Base-by-base conservation (phyloP, 2,329 filamentous ascomycete species). In the Cadophora malorum region DNA sequence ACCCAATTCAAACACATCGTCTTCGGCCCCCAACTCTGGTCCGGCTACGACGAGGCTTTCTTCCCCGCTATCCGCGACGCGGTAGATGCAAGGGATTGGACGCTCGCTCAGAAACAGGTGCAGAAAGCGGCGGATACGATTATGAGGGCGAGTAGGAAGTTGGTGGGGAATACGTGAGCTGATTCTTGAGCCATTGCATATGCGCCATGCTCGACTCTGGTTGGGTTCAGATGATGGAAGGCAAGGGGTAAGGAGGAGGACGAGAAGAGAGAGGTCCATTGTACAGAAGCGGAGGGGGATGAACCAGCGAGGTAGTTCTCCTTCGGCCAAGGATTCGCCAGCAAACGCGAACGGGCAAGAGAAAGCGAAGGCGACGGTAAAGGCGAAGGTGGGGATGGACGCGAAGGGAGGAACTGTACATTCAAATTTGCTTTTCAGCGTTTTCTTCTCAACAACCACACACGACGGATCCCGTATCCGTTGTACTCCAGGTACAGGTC, bases 1-100 rank as follows among this genome's bases (percentile, higher is more conserved):
- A 92, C 91, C 5, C 96, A 98, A 80, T 99, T 94, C 84, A 97
- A 96, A 79, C 96, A 97, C 79, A 86, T 96, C 76, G 82, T 99
- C 66, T 97, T 94, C 77, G 95, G 92, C 1, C 96, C 96, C 0
- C 88, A 93, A 75, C 82, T 88, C 2, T 94, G 93, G 90, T 90
- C 89, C 41, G 88, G 86, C 47, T 86, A 90, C 72, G 86, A 91
- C 38, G 86, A 86, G 66, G 86, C 86, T 0, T 87, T 87, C 70
- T 96, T 96, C 80, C 95, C 95, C 0, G 90, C 90, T n/a, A 91
- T 97, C 66, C 86, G 93, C 66, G 94, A 97, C 75, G 89, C 91
- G 9, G 83, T 97, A 50, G 87, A 91, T 70, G 85, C 83, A 4
- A 86, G 86, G 31, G 87, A 97, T 74, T 94, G 91, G 91, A 82